phyloP scores from a whole-genome alignment of 768 basidiomycete species.

The Lanmaoa pseudosensibilis region DNA sequence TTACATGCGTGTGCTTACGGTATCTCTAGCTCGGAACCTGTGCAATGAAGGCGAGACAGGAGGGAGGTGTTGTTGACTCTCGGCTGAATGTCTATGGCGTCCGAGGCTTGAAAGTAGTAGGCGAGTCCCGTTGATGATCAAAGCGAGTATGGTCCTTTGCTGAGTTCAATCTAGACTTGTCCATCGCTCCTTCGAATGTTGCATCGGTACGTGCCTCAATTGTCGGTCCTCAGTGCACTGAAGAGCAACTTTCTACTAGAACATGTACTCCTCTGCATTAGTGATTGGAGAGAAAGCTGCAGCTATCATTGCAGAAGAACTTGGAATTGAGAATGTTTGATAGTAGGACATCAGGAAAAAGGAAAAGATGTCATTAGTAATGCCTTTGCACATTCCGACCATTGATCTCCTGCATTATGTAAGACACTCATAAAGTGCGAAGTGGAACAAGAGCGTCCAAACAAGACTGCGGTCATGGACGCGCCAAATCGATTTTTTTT shows the following conservation, averaged over 20 bases:
- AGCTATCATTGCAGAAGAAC: conserved; percentile 21
- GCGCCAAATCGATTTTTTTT: too few species aligned
- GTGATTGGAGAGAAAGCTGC: conserved; percentile 31
- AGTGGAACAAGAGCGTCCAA: too few species aligned
- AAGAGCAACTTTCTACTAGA: conserved; percentile 5
- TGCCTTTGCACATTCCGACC: too few species aligned
- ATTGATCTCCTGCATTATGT: too few species aligned
- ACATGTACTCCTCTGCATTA: conserved; percentile 25
- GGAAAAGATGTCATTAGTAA: too few species aligned
- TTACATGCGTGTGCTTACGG: not conserved
- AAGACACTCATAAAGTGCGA: too few species aligned
- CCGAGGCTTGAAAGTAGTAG: conserved; percentile 57
- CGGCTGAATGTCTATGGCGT: conserved; percentile 65
- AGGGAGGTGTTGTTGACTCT: conserved; percentile 62
- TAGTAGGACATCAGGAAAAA: not conserved
- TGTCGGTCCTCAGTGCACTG: not conserved
- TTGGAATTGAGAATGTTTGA: conserved; percentile 19
- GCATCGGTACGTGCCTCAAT: conserved; percentile 25
- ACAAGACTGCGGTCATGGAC: too few species aligned
- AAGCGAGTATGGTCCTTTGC: not conserved
- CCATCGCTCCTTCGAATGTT: conserved; percentile 41
- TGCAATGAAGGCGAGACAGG: conserved; percentile 60
- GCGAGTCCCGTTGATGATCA: conserved; percentile 21
- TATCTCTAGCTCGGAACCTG: conserved; percentile 56
- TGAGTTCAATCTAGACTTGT: conserved; percentile 32